These are phyloP conservation scores for Cinnamomum chago DNA, from an alignment of 164 flowering plant genomes.

Conservation along the genomic window DNA sequence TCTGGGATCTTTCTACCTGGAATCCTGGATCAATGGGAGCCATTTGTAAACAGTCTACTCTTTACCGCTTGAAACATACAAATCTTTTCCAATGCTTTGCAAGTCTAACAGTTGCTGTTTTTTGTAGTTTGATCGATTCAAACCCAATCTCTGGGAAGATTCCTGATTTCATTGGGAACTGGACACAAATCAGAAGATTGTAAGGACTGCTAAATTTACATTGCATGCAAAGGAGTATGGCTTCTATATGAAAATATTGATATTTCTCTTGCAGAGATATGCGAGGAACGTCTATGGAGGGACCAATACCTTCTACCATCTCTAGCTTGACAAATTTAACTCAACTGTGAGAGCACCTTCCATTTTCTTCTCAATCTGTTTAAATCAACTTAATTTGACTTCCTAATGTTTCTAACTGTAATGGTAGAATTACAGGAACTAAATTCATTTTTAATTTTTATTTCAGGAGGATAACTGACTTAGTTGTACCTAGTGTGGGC, in stretches of 20 bases:
- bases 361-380: neutral
- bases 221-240: neutral
- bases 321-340: neutral
- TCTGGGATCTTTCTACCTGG: neutral
- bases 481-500: slow-evolving; percentile 34
- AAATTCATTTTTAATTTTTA: too few species aligned
- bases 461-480: slow-evolving; percentile 67
- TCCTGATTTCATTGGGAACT: slow-evolving; percentile 74
- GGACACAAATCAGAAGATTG: slow-evolving; percentile 47
- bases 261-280: slow-evolving; percentile 45
- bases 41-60: slow-evolving; percentile 4
- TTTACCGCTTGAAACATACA: neutral
- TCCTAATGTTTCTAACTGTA: neutral
- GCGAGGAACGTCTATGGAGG: slow-evolving; percentile 43
- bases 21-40: neutral
- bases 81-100: neutral
- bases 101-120: neutral
- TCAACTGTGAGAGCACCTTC: slow-evolving; percentile 5
- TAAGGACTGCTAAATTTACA: slow-evolving; percentile 24
- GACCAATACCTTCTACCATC: slow-evolving; percentile 8
- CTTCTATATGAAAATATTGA: neutral
- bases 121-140: slow-evolving; percentile 72
- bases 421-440: neutral
- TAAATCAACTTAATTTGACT: neutral
- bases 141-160: slow-evolving; percentile 54